A percentile compares a stretch with the other conserved stretches of the same genome.
These are phyloP conservation scores for Cladorrhinum sp. DNA, from an alignment of 2,329 filamentous ascomycete species.

Conservation along the genomic window DNA sequence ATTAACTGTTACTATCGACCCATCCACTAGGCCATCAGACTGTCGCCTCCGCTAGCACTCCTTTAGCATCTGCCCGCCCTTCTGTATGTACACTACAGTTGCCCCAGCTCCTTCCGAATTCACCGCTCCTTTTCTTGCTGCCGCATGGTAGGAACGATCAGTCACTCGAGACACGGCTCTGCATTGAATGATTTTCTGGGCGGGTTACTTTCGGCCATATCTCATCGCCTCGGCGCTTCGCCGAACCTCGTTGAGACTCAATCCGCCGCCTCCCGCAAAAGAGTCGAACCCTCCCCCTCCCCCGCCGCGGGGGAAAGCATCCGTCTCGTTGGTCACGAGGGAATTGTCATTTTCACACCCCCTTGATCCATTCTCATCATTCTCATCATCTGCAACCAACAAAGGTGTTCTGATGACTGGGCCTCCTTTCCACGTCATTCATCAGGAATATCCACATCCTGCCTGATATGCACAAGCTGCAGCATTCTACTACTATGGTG, in stretches of 20 bases:
- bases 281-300: slow-evolving; percentile 1
- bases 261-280: neutral
- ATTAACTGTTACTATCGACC: neutral
- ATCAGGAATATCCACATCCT: neutral
- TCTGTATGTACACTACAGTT: neutral
- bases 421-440: slow-evolving; percentile 9
- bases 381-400: slow-evolving; percentile 7
- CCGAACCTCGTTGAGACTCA: neutral
- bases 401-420: slow-evolving; percentile 3
- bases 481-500: slow-evolving; percentile 5
- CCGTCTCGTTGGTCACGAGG: slow-evolving; percentile 21
- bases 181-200: slow-evolving; percentile 12
- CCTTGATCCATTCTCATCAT: neutral
- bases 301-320: slow-evolving; percentile 25
- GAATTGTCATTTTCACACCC: slow-evolving; percentile 8
- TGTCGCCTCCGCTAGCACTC: neutral
- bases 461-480: slow-evolving; percentile 1
- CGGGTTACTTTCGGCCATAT: slow-evolving; percentile 22
- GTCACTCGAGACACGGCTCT: slow-evolving; percentile 11
- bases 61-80: neutral
- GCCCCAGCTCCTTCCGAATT: slow-evolving; percentile 12
- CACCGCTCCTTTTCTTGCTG: slow-evolving; percentile 25
- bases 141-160: slow-evolving; percentile 13
- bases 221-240: slow-evolving; percentile 9
- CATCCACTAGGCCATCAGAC: neutral